phyloP scores from a whole-genome alignment of 1,284 basidiomycete genomes.

The Naganishia sp. region DNA sequence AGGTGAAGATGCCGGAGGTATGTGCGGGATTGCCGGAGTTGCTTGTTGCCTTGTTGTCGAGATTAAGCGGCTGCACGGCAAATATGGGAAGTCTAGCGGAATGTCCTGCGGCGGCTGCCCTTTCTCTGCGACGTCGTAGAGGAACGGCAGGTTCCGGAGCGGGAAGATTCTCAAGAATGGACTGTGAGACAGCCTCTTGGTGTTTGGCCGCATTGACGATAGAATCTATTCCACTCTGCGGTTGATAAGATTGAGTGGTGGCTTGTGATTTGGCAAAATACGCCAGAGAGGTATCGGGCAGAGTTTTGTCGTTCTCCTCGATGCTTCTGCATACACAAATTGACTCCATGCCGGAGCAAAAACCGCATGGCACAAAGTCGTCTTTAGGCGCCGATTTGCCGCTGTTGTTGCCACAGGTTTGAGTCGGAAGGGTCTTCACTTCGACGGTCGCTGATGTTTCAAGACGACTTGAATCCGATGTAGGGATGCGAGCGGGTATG shows the following conservation, averaged over 20 bases:
- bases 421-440: neutral
- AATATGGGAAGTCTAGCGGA: constrained; percentile 22
- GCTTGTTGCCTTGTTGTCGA: neutral
- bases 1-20: constrained; percentile 14
- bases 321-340: constrained; percentile 68
- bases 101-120: constrained; percentile 20
- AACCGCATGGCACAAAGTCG: constrained; percentile 62
- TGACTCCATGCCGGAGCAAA: constrained; percentile 65
- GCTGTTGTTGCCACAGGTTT: neutral
- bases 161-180: constrained; percentile 72
- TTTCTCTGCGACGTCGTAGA: constrained; percentile 60
- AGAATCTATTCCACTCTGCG: constrained; percentile 22
- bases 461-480: too few relatives aligned
- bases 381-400: neutral
- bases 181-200: constrained; percentile 42
- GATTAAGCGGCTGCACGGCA: constrained; percentile 19
- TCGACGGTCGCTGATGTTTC: neutral
- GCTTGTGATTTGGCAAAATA: neutral
- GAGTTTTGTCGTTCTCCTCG: constrained; percentile 31
- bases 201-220: constrained; percentile 33
- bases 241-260: neutral
- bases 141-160: constrained; percentile 75
- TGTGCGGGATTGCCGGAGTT: neutral
- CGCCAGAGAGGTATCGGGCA: constrained; percentile 14
- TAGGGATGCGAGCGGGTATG: too few relatives aligned